Evolutionary conservation across 2,329 filamentous ascomycete species (phyloP).

Genomic region (Pseudogymnoascus sp.): DNA sequence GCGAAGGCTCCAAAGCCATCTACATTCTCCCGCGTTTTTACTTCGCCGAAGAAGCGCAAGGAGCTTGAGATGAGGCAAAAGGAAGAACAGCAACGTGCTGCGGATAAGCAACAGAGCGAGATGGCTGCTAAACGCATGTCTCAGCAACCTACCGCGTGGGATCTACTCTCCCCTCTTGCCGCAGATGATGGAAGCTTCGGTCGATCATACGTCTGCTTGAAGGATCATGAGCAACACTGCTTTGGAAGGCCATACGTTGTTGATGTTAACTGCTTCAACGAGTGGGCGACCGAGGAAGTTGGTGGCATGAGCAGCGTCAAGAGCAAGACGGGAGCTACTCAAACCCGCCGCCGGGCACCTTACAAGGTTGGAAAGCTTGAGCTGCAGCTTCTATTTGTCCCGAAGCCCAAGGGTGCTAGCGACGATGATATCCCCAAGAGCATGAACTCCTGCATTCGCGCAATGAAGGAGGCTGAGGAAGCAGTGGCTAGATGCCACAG

Average conservation of each 20-base stretch:
- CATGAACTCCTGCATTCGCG: slow-evolving; percentile 92
- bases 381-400: slow-evolving; percentile 89
- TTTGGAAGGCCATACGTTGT: slow-evolving; percentile 83
- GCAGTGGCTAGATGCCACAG: slow-evolving; percentile 74
- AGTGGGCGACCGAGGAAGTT: slow-evolving; percentile 89
- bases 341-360: slow-evolving; percentile 76
- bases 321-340: slow-evolving; percentile 74
- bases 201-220: slow-evolving; percentile 86
- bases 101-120: slow-evolving; percentile 55
- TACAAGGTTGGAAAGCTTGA: slow-evolving; percentile 95
- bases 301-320: slow-evolving; percentile 78
- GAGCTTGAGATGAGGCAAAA: slow-evolving; percentile 81
- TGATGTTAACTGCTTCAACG: slow-evolving; percentile 93
- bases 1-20: slow-evolving; percentile 59
- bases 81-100: slow-evolving; percentile 72
- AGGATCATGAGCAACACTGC: slow-evolving; percentile 82
- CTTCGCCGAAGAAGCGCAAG: slow-evolving; percentile 93
- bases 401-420: slow-evolving; percentile 75
- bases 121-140: slow-evolving; percentile 57
- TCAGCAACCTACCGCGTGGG: slow-evolving; percentile 69
- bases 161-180: slow-evolving; percentile 78
- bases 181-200: slow-evolving; percentile 91
- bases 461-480: slow-evolving; percentile 85
- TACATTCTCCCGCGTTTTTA: slow-evolving; percentile 85
- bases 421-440: slow-evolving; percentile 99